Base-by-base conservation (phyloP, 495 filamentous ascomycete genomes). In the Evansstolkia leycettana region DNA sequence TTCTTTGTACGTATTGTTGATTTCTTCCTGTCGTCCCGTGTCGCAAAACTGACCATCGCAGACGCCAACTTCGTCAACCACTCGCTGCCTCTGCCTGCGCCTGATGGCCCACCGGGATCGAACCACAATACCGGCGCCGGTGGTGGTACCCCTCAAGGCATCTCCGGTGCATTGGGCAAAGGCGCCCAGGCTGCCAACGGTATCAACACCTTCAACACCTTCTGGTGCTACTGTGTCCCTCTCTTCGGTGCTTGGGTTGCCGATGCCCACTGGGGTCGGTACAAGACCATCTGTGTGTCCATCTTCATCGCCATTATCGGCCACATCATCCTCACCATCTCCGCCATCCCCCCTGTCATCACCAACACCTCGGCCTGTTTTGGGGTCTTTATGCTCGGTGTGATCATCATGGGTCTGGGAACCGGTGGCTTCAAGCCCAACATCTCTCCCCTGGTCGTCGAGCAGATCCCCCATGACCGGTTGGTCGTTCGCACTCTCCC, bases 311-410 rank as follows among this genome's bases (percentile, higher is more conserved):
- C 72, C 19, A 65, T 79, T 24, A 27, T 80, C 27, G 80, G 79
- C 5, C 78, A 81, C 40, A 54, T 73, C 19, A 65, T 84, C 27
- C 61, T 84, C 12, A 60, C 76, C 38, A 54, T 73, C 19, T 75
- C 76, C 0, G 69, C 76, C 0, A 59, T 78, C 10, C 78, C 81
- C 0, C 42, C 55, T 6, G 30, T 19, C 13, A 33, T 33, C 30
- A 33, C 13, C 7, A 8, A 33, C 7, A 19, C 13, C 3, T 17
- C 30, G 2, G 50, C 73, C 2, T 29, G 28, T n/a, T 43, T 78
- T 2, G 74, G 43, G 7, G 27, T 13, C 26, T 76, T 79, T 50
- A 48, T 64, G 11, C 37, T 77, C 39, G 72, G 73, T 37, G 48
- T 82, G 59, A 26, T 59, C 9, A 43, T 64, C 28, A 57, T 60